Evolutionary conservation across 2,329 filamentous ascomycete genomes (phyloP).

Genomic region (Phialophora tarda): DNA sequence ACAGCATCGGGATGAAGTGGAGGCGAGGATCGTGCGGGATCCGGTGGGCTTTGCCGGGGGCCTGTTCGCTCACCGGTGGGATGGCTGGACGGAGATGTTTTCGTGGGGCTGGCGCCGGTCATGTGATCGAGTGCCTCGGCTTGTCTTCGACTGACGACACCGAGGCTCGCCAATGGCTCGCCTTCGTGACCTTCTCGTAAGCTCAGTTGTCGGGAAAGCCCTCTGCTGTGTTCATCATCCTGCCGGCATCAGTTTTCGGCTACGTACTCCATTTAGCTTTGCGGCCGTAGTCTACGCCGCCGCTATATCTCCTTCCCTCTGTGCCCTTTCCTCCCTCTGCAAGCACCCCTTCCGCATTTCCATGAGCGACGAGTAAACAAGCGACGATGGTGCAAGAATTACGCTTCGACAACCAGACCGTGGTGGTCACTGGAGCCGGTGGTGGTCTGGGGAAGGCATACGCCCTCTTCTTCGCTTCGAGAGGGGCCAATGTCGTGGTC

Average conservation of each 20-base stretch:
- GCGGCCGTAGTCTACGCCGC: background rate
- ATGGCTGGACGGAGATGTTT: background rate
- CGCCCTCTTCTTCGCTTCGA: slow-evolving; percentile 85
- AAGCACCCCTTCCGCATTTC: slow-evolving; percentile 4
- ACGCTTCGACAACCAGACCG: slow-evolving; percentile 85
- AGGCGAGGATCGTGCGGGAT: slow-evolving; percentile 7
- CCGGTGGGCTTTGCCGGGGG: background rate
- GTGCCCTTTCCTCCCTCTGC: background rate
- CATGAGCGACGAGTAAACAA: slow-evolving; percentile 20
- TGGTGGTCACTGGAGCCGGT: slow-evolving; percentile 85
- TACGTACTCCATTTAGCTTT: background rate
- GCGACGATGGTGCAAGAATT: slow-evolving; percentile 67
- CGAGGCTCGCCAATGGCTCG: slow-evolving; percentile 15
- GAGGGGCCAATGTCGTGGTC: slow-evolving; percentile 92
- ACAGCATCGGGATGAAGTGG: slow-evolving; percentile 4
- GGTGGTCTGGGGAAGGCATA: slow-evolving; percentile 83
- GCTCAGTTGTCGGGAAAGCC: background rate
- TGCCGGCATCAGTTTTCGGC: slow-evolving; percentile 21
- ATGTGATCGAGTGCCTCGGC: slow-evolving; percentile 23
- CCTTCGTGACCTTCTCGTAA: background rate
- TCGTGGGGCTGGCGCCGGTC: slow-evolving; percentile 4
- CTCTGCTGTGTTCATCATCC: slow-evolving; percentile 7
- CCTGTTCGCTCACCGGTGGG: background rate
- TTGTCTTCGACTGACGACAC: slow-evolving; percentile 18
- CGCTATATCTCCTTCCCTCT: background rate